Conservation (phyloP, 441 rosid genomes). For the Erodium moschatum region DNA sequence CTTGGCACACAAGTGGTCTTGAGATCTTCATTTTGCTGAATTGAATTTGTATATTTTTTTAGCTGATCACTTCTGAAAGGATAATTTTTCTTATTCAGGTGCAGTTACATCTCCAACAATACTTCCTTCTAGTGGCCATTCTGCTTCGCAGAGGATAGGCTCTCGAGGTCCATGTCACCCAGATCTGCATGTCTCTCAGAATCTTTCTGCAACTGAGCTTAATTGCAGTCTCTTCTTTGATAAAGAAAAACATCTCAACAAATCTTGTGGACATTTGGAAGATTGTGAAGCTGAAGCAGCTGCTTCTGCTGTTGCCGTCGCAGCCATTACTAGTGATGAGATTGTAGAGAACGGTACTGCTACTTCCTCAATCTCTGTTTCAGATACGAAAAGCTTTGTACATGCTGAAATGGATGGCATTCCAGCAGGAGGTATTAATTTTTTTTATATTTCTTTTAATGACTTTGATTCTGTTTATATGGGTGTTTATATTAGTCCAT, state of each 20-base stretch:
- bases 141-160: constrained; percentile 50
- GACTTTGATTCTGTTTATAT: neutral
- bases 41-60: neutral
- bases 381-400: constrained; percentile 52
- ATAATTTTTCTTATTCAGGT: constrained; percentile 40
- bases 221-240: constrained; percentile 58
- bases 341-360: constrained; percentile 42
- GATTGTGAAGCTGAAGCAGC: constrained; percentile 89
- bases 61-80: constrained; percentile 13
- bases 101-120: constrained; percentile 85
- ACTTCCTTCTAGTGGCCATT: constrained; percentile 45
- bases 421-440: constrained; percentile 27
- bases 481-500: neutral
- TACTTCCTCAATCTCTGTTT: constrained; percentile 37
- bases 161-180: constrained; percentile 45
- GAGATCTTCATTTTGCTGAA: neutral
- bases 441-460: constrained; percentile 4
- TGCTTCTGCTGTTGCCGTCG: constrained; percentile 88
- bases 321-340: constrained; percentile 86
- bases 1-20: neutral
- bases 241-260: constrained; percentile 50
- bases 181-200: constrained; percentile 40
- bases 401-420: constrained; percentile 40
- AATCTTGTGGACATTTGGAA: constrained; percentile 48
- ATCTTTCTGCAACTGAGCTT: constrained; percentile 37